Evolutionary conservation across 257 asterid species (phyloP).

Genomic region (Asclepias syriaca): DNA sequence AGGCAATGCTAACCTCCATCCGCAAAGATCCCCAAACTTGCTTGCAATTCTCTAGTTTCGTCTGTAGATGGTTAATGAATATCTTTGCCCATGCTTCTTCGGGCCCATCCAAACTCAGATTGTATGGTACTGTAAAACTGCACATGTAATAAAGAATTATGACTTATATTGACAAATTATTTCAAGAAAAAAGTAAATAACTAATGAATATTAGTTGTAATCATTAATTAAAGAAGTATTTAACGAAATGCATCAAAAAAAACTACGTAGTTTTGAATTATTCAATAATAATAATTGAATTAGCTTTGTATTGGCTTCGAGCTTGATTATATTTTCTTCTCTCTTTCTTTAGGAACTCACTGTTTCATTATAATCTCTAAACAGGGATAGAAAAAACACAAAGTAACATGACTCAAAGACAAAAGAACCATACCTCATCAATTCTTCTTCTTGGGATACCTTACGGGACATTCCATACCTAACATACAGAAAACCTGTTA

Average conservation of each 20-base stretch:
- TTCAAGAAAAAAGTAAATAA: too few species aligned
- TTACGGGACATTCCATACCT: constrained; percentile 39
- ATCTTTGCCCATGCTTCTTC: constrained; percentile 71
- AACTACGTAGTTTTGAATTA: too few species aligned
- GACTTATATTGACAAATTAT: too few species aligned
- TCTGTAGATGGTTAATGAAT: constrained; percentile 40
- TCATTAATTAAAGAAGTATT: too few species aligned
- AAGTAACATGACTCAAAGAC: not conserved
- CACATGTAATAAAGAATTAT: not conserved
- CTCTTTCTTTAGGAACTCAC: not conserved
- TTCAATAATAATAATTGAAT: not conserved
- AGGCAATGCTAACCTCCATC: constrained; percentile 62
- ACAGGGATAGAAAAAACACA: not conserved
- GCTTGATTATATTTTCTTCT: not conserved
- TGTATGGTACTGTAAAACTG: constrained; percentile 79
- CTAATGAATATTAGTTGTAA: too few species aligned
- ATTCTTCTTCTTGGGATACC: constrained; percentile 50
- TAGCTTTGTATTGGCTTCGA: not conserved
- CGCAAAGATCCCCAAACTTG: constrained; percentile 60
- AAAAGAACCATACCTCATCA: constrained; percentile 45
- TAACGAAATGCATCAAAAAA: too few species aligned
- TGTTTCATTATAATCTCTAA: not conserved
- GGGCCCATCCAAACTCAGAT: constrained; percentile 61
- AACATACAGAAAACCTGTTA: constrained; percentile 5
- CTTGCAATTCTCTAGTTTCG: constrained; percentile 44